These are phyloP conservation scores for Aphanomyces invadans DNA, from an alignment of 352 stramenopile species.

Conservation along the genomic window DNA sequence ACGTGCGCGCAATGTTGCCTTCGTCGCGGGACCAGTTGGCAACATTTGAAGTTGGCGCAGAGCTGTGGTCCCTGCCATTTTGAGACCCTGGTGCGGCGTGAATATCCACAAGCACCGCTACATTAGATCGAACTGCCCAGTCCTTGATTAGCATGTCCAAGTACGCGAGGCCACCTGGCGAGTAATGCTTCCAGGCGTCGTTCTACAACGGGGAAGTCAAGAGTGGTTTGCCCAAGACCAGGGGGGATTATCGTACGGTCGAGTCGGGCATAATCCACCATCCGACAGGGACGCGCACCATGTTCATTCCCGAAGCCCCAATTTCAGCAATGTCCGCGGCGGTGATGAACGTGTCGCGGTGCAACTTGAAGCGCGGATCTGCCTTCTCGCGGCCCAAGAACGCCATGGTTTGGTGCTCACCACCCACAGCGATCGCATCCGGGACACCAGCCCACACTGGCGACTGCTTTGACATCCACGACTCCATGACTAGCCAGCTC, in stretches of 20 bases:
- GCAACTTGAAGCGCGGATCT: constrained; percentile 55
- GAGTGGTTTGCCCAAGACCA: too few species aligned
- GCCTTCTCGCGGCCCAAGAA: constrained; percentile 39
- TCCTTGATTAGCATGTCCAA: constrained; percentile 74
- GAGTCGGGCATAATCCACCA: constrained; percentile 62
- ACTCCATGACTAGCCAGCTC: constrained; percentile 77
- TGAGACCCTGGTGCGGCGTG: constrained; percentile 70
- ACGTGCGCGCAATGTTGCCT: constrained; percentile 29
- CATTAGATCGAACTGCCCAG: constrained; percentile 52
- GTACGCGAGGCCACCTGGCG: constrained; percentile 38
- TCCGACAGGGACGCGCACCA: constrained; percentile 68
- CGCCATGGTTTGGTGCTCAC: constrained; percentile 50
- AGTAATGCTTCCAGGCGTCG: constrained; percentile 28
- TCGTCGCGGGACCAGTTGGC: constrained; percentile 11
- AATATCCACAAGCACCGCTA: constrained; percentile 74
- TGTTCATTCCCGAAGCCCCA: constrained; percentile 51
- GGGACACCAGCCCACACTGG: constrained; percentile 76
- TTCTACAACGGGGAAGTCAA: neutral
- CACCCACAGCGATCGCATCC: constrained; percentile 38
- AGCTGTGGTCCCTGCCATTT: constrained; percentile 74
- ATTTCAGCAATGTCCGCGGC: constrained; percentile 64
- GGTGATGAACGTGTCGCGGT: constrained; percentile 73
- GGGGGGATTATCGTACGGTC: constrained; percentile 44
- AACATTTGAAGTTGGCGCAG: constrained; percentile 29
- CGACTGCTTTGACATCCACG: constrained; percentile 73